These are phyloP conservation scores for Aristolochia contorta DNA, from an alignment of 164 flowering plant species.

Conservation along the genomic window DNA sequence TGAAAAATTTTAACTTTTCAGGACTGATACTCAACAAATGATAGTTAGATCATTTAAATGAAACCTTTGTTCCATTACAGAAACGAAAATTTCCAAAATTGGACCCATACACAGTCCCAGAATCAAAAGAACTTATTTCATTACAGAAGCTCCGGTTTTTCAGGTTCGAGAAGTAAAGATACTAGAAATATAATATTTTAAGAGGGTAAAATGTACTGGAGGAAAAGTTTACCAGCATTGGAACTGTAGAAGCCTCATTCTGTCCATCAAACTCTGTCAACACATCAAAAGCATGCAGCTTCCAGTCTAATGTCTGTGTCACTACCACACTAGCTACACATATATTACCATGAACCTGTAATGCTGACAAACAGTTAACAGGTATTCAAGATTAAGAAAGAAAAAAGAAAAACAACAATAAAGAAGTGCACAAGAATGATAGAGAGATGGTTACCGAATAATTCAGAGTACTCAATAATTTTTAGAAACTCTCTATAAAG, in stretches of 20 bases:
- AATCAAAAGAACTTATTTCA: too few species aligned
- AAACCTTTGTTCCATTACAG: too few species aligned
- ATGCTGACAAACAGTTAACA: slow-evolving; percentile 4
- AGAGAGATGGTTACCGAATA: neutral
- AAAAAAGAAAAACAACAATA: neutral
- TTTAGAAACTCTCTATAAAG: too few species aligned
- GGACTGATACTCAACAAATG: too few species aligned
- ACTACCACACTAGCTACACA: slow-evolving; percentile 96
- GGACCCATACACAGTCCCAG: too few species aligned
- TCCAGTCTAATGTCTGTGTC: slow-evolving; percentile 95
- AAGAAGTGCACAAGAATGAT: neutral
- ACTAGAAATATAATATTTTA: neutral
- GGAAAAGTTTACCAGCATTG: slow-evolving; percentile 71
- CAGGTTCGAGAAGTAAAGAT: too few species aligned
- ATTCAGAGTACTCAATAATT: neutral
- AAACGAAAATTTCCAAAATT: too few species aligned
- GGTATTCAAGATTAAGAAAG: neutral
- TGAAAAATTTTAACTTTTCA: too few species aligned
- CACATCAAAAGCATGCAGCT: slow-evolving; percentile 97
- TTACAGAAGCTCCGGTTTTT: too few species aligned
- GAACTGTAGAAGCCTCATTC: slow-evolving; percentile 57
- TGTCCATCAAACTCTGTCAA: slow-evolving; percentile 92
- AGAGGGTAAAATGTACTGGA: neutral
- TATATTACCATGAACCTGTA: slow-evolving; percentile 92
- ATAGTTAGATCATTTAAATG: too few species aligned